Percentiles rank a stretch among this genome's conserved stretches.
These are phyloP conservation scores for Erysimum cheiranthoides DNA, from an alignment of 345 rosid species.

Conservation along the genomic window DNA sequence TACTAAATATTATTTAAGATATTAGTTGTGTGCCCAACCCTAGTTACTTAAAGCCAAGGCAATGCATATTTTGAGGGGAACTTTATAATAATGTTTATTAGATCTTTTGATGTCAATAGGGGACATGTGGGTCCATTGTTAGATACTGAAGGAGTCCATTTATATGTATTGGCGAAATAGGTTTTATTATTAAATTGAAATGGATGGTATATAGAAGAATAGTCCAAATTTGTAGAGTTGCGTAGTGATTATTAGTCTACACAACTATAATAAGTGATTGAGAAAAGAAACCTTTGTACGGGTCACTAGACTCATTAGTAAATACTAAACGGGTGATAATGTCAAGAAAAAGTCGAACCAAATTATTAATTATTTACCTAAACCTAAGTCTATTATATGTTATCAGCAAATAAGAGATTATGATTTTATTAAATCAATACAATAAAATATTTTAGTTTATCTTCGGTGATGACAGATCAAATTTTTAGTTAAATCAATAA, in stretches of 20 bases:
- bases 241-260: constrained; percentile 32
- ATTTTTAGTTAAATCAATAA: too few relatives aligned
- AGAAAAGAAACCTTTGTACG: constrained; percentile 3
- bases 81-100: constrained; percentile 3
- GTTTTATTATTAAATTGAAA: not conserved
- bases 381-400: not conserved
- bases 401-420: not conserved
- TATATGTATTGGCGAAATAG: not conserved
- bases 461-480: too few relatives aligned
- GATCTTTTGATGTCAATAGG: constrained; percentile 11
- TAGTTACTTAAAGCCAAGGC: not conserved
- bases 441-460: too few relatives aligned
- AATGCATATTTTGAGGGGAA: not conserved
- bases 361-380: not conserved
- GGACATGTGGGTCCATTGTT: constrained; percentile 34
- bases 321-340: not conserved
- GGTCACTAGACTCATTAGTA: not conserved
- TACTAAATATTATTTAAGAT: not conserved
- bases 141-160: constrained; percentile 21
- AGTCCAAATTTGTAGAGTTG: constrained; percentile 34
- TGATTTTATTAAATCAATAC: not conserved
- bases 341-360: not conserved
- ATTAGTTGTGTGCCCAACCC: not conserved
- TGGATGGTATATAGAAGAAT: not conserved
- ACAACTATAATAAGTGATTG: constrained; percentile 12